Evolutionary conservation across 306 rosid species (phyloP).

Genomic region (Lupinus albus): DNA sequence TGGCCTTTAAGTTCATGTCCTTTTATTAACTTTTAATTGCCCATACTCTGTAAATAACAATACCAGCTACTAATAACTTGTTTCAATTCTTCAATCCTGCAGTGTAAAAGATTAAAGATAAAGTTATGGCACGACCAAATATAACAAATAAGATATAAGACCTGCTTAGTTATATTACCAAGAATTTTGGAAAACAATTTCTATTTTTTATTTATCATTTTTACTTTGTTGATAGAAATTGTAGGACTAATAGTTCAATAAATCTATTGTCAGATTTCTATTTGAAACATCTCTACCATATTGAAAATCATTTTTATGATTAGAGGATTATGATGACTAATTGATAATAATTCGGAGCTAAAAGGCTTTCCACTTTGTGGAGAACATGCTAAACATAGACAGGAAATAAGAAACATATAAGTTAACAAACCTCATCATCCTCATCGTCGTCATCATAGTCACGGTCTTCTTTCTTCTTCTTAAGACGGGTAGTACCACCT

Average conservation of each 20-base stretch:
- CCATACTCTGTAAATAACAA: constrained; percentile 26
- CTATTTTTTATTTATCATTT: too few relatives aligned
- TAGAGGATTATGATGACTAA: too few relatives aligned
- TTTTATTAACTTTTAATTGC: constrained; percentile 32
- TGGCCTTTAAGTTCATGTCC: constrained; percentile 22
- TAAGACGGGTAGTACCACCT: constrained; percentile 90
- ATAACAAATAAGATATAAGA: too few relatives aligned
- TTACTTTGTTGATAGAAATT: too few relatives aligned
- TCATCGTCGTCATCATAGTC: constrained; percentile 56
- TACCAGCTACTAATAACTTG: constrained; percentile 34
- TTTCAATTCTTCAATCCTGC: constrained; percentile 47
- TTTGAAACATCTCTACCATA: too few relatives aligned
- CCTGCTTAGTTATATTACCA: too few relatives aligned
- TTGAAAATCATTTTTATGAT: too few relatives aligned
- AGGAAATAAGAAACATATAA: constrained; percentile 9
- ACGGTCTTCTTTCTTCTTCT: constrained; percentile 75
- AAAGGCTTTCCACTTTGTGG: background rate
- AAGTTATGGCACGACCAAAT: too few relatives aligned
- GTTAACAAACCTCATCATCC: constrained; percentile 65
- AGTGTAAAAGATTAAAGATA: background rate
- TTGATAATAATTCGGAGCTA: background rate
- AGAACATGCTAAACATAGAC: constrained; percentile 9
- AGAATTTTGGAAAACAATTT: too few relatives aligned
- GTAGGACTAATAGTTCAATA: too few relatives aligned
- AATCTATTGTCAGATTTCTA: too few relatives aligned